phyloP scores from a whole-genome alignment of 176 grass and related monocot genomes.

The Tillandsia leiboldiana region DNA sequence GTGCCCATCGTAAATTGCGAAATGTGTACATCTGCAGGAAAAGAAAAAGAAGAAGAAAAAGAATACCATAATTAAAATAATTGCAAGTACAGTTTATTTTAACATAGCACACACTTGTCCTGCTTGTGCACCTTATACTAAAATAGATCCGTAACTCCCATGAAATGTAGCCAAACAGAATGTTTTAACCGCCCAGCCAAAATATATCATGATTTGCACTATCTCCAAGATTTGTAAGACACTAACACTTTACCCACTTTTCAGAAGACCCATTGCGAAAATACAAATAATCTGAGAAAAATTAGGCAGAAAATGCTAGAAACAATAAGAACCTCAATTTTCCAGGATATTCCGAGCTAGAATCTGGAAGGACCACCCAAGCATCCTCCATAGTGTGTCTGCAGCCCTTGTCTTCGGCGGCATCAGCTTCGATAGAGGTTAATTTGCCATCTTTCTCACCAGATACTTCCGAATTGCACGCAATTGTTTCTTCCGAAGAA shows the following conservation, averaged over 20 bases:
- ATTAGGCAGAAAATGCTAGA: not conserved
- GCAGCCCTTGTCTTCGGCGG: conserved; percentile 78
- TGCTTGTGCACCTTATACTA: not conserved
- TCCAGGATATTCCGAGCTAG: conserved; percentile 30
- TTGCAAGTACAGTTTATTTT: not conserved
- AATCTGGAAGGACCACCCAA: conserved; percentile 57
- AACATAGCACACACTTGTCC: not conserved
- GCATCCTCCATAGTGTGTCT: conserved; percentile 85
- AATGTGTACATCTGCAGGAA: conserved; percentile 59
- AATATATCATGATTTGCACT: no score
- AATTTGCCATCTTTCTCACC: conserved; percentile 15
- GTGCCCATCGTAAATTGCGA: conserved; percentile 84
- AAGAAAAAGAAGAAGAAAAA: not conserved
- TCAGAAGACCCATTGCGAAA: no score
- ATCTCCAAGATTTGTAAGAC: no score
- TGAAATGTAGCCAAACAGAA: no score
- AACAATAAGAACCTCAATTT: conserved; percentile 42
- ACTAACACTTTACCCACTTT: no score
- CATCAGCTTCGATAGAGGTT: conserved; percentile 56
- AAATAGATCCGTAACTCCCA: not conserved
- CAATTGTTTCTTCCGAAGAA: conserved; percentile 15
- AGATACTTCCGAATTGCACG: conserved; percentile 15
- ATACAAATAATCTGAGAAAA: not conserved
- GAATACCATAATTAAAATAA: conserved; percentile 5
- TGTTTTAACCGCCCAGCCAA: no score